These are phyloP conservation scores for Fremontodendron californicum DNA, from an alignment of 345 rosid genomes.

Conservation along the genomic window DNA sequence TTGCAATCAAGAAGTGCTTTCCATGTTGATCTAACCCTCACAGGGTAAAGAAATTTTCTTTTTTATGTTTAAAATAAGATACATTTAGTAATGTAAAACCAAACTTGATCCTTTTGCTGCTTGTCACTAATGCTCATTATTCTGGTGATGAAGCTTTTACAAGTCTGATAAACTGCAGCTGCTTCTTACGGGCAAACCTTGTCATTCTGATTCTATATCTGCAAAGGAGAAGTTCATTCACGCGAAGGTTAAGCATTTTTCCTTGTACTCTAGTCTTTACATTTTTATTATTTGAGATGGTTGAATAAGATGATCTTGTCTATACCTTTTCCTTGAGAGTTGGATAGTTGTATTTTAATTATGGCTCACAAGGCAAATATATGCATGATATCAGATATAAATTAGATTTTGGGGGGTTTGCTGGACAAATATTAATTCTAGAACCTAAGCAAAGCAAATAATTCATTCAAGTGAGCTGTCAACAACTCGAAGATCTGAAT, in stretches of 20 bases:
- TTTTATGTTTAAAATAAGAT: conserved; percentile 8
- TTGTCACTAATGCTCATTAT: conserved; percentile 25
- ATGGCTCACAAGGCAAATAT: not conserved
- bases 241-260: conserved; percentile 60
- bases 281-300: not conserved
- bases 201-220: conserved; percentile 68
- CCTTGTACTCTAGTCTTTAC: conserved; percentile 17
- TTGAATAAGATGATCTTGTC: not conserved
- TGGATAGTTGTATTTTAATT: not conserved
- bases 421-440: not conserved
- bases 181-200: conserved; percentile 57
- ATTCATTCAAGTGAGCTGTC: not conserved
- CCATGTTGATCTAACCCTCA: conserved; percentile 52
- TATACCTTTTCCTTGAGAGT: not conserved
- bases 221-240: conserved; percentile 96
- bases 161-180: conserved; percentile 61
- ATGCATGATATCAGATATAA: not conserved
- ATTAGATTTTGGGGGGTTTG: not conserved
- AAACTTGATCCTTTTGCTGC: conserved; percentile 1
- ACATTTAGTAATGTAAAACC: not conserved
- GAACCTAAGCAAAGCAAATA: not conserved
- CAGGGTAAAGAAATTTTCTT: conserved; percentile 42
- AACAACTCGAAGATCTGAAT: not conserved
- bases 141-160: conserved; percentile 39
- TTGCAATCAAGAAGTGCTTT: conserved; percentile 76